Evolutionary conservation across 2,329 filamentous ascomycete species (phyloP), one percentile per base, ranked within the genome.

Genomic region (Tolypocladium pustulatum): DNA sequence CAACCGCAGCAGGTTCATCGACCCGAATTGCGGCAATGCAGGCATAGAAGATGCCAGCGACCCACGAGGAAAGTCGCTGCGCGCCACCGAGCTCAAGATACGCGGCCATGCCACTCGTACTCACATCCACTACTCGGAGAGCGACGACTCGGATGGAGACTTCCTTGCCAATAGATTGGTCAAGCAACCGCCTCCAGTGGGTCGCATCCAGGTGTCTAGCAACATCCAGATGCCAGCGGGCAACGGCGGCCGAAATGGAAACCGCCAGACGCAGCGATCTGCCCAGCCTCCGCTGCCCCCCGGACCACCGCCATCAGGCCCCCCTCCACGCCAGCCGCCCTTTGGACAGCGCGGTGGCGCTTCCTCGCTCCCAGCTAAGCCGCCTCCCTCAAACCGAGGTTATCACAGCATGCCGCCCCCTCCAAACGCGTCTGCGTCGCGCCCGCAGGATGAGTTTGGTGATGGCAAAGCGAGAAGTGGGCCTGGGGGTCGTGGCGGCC

Each of bases 1-100:
- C 52, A 83, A 81, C 62, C 72, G 75, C 20, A 69, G 76, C 57
- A 71, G 72, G 40, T 85, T 82, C 63, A 55, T 83, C 32, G 79
- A 85, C 65, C 66, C 73, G 6, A 63, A 72, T 10, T 80, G 76
- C 58, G 65, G 68, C 4, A 64, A 72, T 32, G 60, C 69, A 9
- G 71, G 76, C 46, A 74, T 82, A 55, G 71, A 72, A 56, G 69
- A 69, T 36, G 63, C 60, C 8, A 61, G 61, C 49, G 62, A 59
- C 41, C 55, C 58, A 65, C 67, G 55, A 66, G 68, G 43, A 22
- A 59, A 62, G 40, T 57, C 66, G 12, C 60, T 61, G 27, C 67
- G 63, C 30, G 66, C 58, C 27, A 61, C 67, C 22, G 69, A 70
- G 41, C 64, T 72, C 41, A 73, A 64, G 63, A 69, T 73, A 56